Conservation (phyloP, 139 green algal genomes). For the Chlorella sp. region DNA sequence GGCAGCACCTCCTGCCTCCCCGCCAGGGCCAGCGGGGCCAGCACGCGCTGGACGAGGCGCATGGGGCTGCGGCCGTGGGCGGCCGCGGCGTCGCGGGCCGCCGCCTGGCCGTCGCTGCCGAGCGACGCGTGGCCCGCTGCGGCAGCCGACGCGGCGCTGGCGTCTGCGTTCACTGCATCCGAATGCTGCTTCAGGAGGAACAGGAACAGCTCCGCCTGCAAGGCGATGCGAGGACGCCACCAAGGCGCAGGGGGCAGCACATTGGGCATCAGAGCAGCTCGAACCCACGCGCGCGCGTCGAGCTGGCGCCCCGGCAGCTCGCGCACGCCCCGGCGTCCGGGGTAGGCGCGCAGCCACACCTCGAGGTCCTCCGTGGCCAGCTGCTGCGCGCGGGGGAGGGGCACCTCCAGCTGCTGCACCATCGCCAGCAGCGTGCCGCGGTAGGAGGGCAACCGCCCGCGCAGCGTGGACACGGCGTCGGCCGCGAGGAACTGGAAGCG, state of each 20-base stretch:
- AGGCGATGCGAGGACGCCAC: too few relatives aligned
- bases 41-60: constrained; percentile 34
- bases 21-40: constrained; percentile 67
- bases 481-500: constrained; percentile 84
- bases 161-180: constrained; percentile 24
- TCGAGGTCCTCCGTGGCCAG: constrained; percentile 33
- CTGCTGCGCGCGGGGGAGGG: constrained; percentile 37
- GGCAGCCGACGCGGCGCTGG: constrained; percentile 16
- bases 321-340: too few relatives aligned
- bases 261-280: too few relatives aligned
- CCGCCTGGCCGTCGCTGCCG: constrained; percentile 42
- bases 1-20: constrained; percentile 63
- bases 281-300: too few relatives aligned
- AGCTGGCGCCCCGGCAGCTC: too few relatives aligned
- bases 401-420: constrained; percentile 50
- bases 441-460: constrained; percentile 68
- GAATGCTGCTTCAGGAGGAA: constrained; percentile 64
- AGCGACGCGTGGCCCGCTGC: constrained; percentile 20
- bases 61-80: background rate
- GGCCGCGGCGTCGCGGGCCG: constrained; percentile 35
- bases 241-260: too few relatives aligned
- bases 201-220: constrained; percentile 89
- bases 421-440: constrained; percentile 62
- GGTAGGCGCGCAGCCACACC: too few relatives aligned
- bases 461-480: constrained; percentile 56